Evolutionary conservation across 176 grass and related monocot genomes (phyloP).

Genomic region (Miscanthus lutarioriparius): DNA sequence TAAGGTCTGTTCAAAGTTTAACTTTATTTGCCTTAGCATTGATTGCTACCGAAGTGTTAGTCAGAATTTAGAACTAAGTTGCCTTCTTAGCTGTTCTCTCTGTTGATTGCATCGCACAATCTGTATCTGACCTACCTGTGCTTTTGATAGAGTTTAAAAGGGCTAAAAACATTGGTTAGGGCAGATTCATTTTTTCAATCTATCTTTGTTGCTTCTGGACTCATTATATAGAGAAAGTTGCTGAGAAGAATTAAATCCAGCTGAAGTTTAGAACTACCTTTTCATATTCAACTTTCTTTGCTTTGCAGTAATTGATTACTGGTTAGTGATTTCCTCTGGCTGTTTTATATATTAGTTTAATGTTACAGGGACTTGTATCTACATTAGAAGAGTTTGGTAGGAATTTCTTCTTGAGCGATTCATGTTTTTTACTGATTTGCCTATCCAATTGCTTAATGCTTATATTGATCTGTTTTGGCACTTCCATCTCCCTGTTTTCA

Average conservation of each 20-base stretch:
- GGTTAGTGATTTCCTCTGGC: background rate
- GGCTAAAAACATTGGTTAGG: background rate
- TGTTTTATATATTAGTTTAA: background rate
- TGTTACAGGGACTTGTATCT: background rate
- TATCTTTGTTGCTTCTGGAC: background rate
- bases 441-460: background rate
- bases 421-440: background rate
- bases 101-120: background rate
- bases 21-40: background rate
- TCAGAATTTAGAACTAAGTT: background rate
- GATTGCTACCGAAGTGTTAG: conserved; percentile 12
- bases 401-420: background rate
- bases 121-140: background rate
- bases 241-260: conserved; percentile 2
- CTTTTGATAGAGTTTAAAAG: background rate
- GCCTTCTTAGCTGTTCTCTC: conserved; percentile 7
- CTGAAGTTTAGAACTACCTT: background rate
- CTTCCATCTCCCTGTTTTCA: background rate
- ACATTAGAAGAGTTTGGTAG: background rate
- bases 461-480: background rate
- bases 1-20: background rate
- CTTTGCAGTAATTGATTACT: background rate
- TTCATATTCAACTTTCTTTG: background rate
- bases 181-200: background rate
- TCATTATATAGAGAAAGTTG: background rate